Evolutionary conservation across 2,329 filamentous ascomycete genomes (phyloP).

Genomic region (Hysterium pulicare): DNA sequence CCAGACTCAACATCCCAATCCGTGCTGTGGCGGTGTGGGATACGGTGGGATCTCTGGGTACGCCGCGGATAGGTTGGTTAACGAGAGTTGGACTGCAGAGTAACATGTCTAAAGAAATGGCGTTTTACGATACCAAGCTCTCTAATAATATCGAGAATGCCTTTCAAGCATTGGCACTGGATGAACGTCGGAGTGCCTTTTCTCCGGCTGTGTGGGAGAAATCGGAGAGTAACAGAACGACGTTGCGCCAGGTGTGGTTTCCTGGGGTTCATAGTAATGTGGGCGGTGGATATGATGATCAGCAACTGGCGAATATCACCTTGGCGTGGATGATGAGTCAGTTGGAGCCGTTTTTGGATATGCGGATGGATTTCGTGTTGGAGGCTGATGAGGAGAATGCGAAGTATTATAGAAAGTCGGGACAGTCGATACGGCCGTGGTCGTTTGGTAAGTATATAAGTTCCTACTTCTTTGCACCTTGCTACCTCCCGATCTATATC

Average conservation of each 20-base stretch:
- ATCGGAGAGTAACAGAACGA: constrained; percentile 42
- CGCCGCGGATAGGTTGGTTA: constrained; percentile 43
- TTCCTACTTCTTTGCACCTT: not conserved
- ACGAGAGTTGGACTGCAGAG: constrained; percentile 34
- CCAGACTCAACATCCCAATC: constrained; percentile 37
- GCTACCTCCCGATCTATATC: not conserved
- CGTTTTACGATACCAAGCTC: constrained; percentile 49
- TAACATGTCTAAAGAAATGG: constrained; percentile 35
- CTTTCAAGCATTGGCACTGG: constrained; percentile 55
- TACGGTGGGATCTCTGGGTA: constrained; percentile 47
- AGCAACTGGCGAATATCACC: constrained; percentile 49
- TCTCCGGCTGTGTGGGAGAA: constrained; percentile 53
- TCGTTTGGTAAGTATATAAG: constrained; percentile 37
- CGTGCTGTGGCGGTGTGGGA: constrained; percentile 49
- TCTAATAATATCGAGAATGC: constrained; percentile 48
- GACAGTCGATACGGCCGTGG: constrained; percentile 46
- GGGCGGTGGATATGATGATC: constrained; percentile 46
- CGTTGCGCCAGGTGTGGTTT: constrained; percentile 55
- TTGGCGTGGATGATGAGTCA: constrained; percentile 59
- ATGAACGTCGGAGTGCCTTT: constrained; percentile 52
- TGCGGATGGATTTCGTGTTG: constrained; percentile 46
- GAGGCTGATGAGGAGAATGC: constrained; percentile 47
- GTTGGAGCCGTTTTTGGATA: constrained; percentile 46
- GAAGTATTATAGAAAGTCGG: constrained; percentile 41
- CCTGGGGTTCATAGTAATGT: constrained; percentile 53